phyloP scores from a whole-genome alignment of 257 asterid genomes.

The Fraxinus quadrangulata region DNA sequence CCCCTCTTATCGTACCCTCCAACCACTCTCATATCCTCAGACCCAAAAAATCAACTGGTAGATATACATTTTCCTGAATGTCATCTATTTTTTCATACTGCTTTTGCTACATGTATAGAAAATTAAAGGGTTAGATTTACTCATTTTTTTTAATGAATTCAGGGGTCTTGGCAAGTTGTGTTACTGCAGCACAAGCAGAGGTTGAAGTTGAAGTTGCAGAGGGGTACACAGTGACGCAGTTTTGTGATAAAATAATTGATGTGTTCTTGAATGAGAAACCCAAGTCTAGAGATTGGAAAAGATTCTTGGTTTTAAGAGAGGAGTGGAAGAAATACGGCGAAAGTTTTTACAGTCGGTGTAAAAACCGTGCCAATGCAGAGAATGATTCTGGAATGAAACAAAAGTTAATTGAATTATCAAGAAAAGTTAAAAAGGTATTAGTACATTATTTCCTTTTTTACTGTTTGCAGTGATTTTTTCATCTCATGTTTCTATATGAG shows the following conservation, averaged over 20 bases:
- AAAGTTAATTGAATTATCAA: slow-evolving; percentile 53
- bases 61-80: slow-evolving; percentile 22
- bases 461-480: not conserved
- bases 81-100: not conserved
- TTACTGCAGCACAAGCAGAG: slow-evolving; percentile 38
- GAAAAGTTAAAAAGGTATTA: slow-evolving; percentile 74
- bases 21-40: slow-evolving; percentile 28
- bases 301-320: slow-evolving; percentile 71
- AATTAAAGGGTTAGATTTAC: not conserved
- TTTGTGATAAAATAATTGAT: slow-evolving; percentile 84
- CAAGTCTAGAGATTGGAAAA: slow-evolving; percentile 79
- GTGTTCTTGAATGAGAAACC: slow-evolving; percentile 83
- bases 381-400: slow-evolving; percentile 61
- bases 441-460: not conserved
- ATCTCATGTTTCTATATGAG: not conserved
- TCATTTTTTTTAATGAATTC: not conserved
- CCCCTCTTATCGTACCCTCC: slow-evolving; percentile 13
- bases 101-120: not conserved
- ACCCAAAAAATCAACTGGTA: slow-evolving; percentile 28
- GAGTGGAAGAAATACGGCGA: slow-evolving; percentile 80
- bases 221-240: slow-evolving; percentile 75
- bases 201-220: slow-evolving; percentile 60
- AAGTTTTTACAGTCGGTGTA: slow-evolving; percentile 61
- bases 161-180: slow-evolving; percentile 40
- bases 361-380: slow-evolving; percentile 57